A percentile compares a stretch with the other conserved stretches of the same genome.
Evolutionary conservation across 176 grass and related monocot genomes (phyloP).

Genomic region (Zoysia pacifica): DNA sequence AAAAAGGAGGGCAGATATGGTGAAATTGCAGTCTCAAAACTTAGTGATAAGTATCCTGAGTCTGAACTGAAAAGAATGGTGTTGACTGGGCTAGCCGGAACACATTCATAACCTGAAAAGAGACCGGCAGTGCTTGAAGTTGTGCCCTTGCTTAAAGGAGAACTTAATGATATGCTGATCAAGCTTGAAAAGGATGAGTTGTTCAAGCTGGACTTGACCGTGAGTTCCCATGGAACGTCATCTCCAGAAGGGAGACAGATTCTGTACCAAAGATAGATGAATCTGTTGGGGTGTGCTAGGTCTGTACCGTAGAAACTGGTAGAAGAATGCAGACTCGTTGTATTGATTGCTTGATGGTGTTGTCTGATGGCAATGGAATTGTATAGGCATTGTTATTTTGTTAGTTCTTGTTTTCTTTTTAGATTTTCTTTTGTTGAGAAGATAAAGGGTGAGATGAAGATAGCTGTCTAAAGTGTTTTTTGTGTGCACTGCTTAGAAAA

Average conservation of each 20-base stretch:
- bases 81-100: slow-evolving; percentile 63
- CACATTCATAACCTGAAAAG: slow-evolving; percentile 63
- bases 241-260: slow-evolving; percentile 47
- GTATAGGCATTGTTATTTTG: slow-evolving; percentile 40
- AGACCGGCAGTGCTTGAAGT: slow-evolving; percentile 70
- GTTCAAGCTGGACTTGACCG: slow-evolving; percentile 46
- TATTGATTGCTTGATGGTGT: slow-evolving; percentile 34
- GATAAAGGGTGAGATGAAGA: background rate
- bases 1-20: slow-evolving; percentile 54
- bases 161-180: slow-evolving; percentile 62
- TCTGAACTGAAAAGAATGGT: slow-evolving; percentile 75
- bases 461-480: too few species aligned
- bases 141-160: slow-evolving; percentile 59
- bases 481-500: too few species aligned
- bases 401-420: background rate
- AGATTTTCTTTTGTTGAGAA: slow-evolving; percentile 2
- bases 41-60: slow-evolving; percentile 65
- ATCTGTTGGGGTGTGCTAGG: slow-evolving; percentile 11
- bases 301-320: slow-evolving; percentile 22
- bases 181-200: slow-evolving; percentile 62
- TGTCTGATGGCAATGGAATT: slow-evolving; percentile 45
- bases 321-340: slow-evolving; percentile 5
- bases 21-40: slow-evolving; percentile 72
- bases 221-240: slow-evolving; percentile 49
- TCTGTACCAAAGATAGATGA: slow-evolving; percentile 33